A percentile compares a stretch with the other conserved stretches of the same genome.
Evolutionary conservation across 108 stramenopile species (phyloP).

Genomic region (Pseudonitzschia multiseries): DNA sequence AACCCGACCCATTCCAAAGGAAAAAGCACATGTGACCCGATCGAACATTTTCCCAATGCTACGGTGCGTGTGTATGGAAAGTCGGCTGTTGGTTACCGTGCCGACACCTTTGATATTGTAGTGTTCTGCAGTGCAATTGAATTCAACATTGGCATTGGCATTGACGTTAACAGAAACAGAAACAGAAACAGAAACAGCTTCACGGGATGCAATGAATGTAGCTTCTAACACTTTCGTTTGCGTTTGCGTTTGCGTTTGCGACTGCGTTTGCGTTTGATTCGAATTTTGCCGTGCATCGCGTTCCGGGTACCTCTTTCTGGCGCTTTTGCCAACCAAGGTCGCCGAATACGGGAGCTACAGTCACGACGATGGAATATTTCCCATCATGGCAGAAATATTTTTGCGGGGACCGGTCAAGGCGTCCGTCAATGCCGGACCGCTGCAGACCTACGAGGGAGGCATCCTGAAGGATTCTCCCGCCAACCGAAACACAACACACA

Average conservation of each 20-base stretch:
- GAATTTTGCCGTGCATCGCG: too few species aligned
- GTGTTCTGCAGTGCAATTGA: too few species aligned
- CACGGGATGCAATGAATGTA: background rate
- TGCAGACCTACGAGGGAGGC: slow-evolving; percentile 78
- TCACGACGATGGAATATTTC: slow-evolving; percentile 23
- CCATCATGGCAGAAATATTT: slow-evolving; percentile 83
- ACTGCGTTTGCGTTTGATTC: too few species aligned
- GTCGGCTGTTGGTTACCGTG: too few species aligned
- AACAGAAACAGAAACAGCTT: too few species aligned
- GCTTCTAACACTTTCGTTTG: background rate
- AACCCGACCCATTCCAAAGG: slow-evolving; percentile 20
- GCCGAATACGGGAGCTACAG: slow-evolving; percentile 32
- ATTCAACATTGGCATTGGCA: too few species aligned
- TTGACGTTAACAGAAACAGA: background rate
- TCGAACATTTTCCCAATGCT: slow-evolving; percentile 83
- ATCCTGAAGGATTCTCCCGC: slow-evolving; percentile 63
- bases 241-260: too few species aligned
- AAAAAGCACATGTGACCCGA: slow-evolving; percentile 53
- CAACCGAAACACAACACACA: slow-evolving; percentile 56
- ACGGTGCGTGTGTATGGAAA: slow-evolving; percentile 48
- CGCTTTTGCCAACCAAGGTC: too few species aligned
- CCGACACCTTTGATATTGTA: too few species aligned
- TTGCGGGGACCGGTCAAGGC: slow-evolving; percentile 92
- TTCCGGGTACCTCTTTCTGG: too few species aligned
- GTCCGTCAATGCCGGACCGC: slow-evolving; percentile 70